Evolutionary conservation across 2,329 filamentous ascomycete genomes (phyloP), one percentile per base, ranked within the genome.

Genomic region (Hypoxylon sp.): DNA sequence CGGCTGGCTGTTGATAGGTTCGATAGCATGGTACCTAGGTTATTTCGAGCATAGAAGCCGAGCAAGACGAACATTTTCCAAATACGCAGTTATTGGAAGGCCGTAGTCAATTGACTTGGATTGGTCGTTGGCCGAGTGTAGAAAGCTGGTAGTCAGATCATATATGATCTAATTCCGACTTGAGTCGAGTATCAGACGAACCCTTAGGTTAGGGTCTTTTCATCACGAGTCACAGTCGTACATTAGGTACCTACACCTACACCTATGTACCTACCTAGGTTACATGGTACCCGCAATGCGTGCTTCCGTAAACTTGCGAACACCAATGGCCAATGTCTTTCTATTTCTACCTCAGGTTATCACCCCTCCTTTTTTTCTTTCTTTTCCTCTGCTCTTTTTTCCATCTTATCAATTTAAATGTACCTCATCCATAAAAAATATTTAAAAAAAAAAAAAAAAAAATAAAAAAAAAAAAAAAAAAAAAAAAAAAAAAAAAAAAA

Each of bases 251-350:
- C n/a, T n/a, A n/a, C n/a, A n/a, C n/a, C n/a, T n/a, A n/a, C n/a
- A n/a, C n/a, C n/a, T n/a, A n/a, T n/a, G n/a, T n/a, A n/a, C n/a
- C n/a, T n/a, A n/a, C n/a, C n/a, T n/a, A n/a, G n/a, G n/a, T n/a
- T n/a, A n/a, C n/a, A n/a, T n/a, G n/a, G n/a, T 54, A 30, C 56
- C 59, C 50, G 56, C 17, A 48, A 64, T 59, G 64, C 60, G 7
- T 17, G 50, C 11, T 64, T 8, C 56, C 63, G 34, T 54, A 39
- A 47, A 13, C 48, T 54, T 17, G 56, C 46, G 51, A 62, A 62
- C 50, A 19, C 30, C n/a, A n/a, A n/a, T n/a, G n/a, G n/a, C 28
- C 17, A 24, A 20, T 13, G 15, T n/a, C 15, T 50, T 50, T 34
- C 11, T 41, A 20, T n/a, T 43, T 41, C 20, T n/a, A n/a, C n/a